Evolutionary conservation across 306 rosid species (phyloP), one percentile per base, ranked within the genome.

Genomic region (Senna siamea): DNA sequence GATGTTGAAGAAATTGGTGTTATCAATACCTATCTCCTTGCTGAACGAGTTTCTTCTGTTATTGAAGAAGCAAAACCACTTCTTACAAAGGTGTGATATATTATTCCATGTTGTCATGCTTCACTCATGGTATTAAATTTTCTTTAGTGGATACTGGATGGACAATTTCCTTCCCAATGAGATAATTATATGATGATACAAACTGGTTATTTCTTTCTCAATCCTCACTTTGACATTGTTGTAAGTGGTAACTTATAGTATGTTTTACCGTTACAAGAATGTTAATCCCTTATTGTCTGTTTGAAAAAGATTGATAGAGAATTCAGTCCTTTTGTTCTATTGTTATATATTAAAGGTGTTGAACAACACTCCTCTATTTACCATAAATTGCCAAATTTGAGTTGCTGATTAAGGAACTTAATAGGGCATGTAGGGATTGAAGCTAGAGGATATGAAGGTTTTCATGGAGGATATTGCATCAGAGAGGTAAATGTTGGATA

Each of bases 41-140:
- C 91, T 47, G 87, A 91, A 81, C 89, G 92, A 62, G 97, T 84
- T 76, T 80, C 90, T 70, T 60, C 89, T 67, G 86, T 93, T 65
- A 26, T 91, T 56, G 96, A 88, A 86, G 97, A 91, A 77, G 97
- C 98, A 28, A 93, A 77, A 66, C 98, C 97, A 20, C 87, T 93
- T 79, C 97, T 93, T 76, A 74, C 70, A 72, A 86, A 89, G 98
- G 98, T 93, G 74, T 84, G 89, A 84, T 85, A 78, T 87, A 64
- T 75, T 73, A 80, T 84, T 76, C 69, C 70, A 38, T 60, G 38
- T 77, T 62, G 13, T 41, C 75, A 15, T 85, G 67, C 71, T 72
- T 72, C 9, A 56, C 51, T 22, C 15, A 30, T 58, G 66, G 14
- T 66, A 57, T 46, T 40, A 75, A 35, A 58, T 77, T 63, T 17